Evolutionary conservation across 306 rosid genomes (phyloP).

Genomic region (Vigna reflexopilosa): DNA sequence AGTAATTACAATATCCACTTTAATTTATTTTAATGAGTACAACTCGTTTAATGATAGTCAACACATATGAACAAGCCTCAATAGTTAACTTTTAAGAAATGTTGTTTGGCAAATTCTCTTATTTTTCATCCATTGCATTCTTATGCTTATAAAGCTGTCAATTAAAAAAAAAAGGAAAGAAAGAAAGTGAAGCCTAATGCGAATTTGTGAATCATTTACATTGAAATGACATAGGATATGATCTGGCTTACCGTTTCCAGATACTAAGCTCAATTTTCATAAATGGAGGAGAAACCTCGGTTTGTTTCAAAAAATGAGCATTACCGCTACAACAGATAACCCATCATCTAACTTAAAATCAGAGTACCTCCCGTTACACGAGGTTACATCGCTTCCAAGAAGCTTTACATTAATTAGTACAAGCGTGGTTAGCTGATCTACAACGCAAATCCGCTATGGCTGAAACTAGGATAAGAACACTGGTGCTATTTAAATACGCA

Average conservation of each 20-base stretch:
- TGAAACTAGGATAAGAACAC: slow-evolving; percentile 43
- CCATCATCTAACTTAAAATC: slow-evolving; percentile 53
- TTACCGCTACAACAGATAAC: slow-evolving; percentile 50
- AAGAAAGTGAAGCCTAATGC: not conserved
- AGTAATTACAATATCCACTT: not conserved
- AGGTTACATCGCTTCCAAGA: slow-evolving; percentile 49
- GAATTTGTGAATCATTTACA: slow-evolving; percentile 1
- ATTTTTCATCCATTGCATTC: not conserved
- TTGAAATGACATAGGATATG: not conserved
- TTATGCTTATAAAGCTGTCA: not conserved
- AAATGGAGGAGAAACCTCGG: slow-evolving; percentile 41
- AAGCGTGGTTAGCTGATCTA: slow-evolving; percentile 54
- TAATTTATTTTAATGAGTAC: not conserved
- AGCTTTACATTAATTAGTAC: slow-evolving; percentile 63
- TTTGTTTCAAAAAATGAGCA: slow-evolving; percentile 52
- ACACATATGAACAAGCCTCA: no score
- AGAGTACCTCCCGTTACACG: slow-evolving; percentile 53
- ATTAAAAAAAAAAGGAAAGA: not conserved
- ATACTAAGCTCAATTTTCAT: slow-evolving; percentile 37
- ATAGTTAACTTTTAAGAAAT: no score
- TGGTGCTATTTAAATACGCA: slow-evolving; percentile 41
- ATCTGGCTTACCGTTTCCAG: not conserved
- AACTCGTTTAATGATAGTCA: no score
- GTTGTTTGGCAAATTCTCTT: not conserved
- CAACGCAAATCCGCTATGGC: slow-evolving; percentile 48